Base-by-base conservation (phyloP, 371 early-diverging fungal species). In the Capniomyces stellatus region DNA sequence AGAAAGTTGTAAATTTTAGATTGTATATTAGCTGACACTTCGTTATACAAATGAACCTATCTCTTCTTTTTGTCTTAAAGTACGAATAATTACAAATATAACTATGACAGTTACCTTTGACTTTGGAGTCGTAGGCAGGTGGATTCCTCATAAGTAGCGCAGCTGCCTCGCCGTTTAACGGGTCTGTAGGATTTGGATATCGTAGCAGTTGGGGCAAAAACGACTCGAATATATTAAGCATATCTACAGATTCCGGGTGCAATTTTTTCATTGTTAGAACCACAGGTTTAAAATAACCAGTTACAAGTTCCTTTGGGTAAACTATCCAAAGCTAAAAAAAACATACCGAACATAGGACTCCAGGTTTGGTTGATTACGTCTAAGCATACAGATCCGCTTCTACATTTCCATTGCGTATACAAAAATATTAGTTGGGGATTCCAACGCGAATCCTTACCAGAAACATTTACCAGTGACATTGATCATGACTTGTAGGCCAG, bases 331-430 rank as follows among this genome's bases (percentile, higher is more conserved):
- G 10, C 27, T 28, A 27, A 35, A 25, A 12, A 35, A 3, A 42
- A 2, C 55, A 57, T 76, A 89, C 92, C 97, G 73, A 92, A 97
- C 95, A 97, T 95, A 48, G 99, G 99, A 54, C 91, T 89, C 99
- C 99, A 99, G 3, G 96, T 93, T 71, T 99, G 98, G 74, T 98
- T 99, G 63, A 99, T 92, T 31, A 99, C 98, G 72, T 99, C 99
- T 58, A 99, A 71, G 67, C 99, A 99, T 29, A 99, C 95, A 4
- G 93, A 91, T 23, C 99, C 99, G 64, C 92, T 93, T 27, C 51
- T 50, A 43, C 6, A 50, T 12, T 35, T 10, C 15, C 15, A 15
- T 35, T 35, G 6, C 15, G 35, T 35, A n/a, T n/a, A n/a, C n/a
- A n/a, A n/a, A n/a, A n/a, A n/a, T n/a, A n/a, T n/a, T n/a, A n/a